Base-by-base conservation (phyloP, 2,329 filamentous ascomycete species). In the Chaetothyriales sp. region DNA sequence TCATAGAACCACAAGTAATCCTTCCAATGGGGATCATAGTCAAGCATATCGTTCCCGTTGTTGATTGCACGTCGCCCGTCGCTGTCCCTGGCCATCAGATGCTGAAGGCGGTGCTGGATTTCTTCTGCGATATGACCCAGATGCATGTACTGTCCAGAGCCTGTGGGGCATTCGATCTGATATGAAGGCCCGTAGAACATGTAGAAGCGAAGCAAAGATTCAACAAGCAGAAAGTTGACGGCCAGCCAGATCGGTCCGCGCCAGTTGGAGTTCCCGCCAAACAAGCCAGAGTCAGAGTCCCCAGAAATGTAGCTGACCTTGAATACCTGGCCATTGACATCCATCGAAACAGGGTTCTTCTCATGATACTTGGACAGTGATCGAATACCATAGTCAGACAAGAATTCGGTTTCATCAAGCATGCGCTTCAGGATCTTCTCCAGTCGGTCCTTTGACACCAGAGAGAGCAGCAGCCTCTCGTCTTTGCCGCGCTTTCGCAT, bases 261-360 rank as follows among this genome's bases (percentile, higher is more conserved):
- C 90, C 90, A 96, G 68, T 96, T 96, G 67, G 88, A 95, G 76
- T 96, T 96, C 58, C 90, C 90, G 49, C 90, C 90, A 62, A 96
- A 96, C 4, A 96, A 77, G 2, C 87, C 86, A 62, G 86, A 95
- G 69, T 96, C 89, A 0, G 90, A 95, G 64, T 96, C 90, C n/a
- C 90, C 92, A 1, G 92, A 82, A 18, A 96, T 80, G 63, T 96
- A 96, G 60, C 81, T 78, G 43, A 96, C 90, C 51, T 81, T 79
- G 71, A 95, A 96, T 26, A 76, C 77, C 65, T 95, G 87, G 0
- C 86, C 88, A 58, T 96, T 94, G 53, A 95, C 90, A 49, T 94
- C 84, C 90, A 96, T 96, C 1, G 85, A 86, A 66, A 86, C 92
- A 0, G 92, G 92, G 58, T 95, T 71, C 12, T 95, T 78, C 62